Evolutionary conservation across 768 basidiomycete species (phyloP).

Genomic region (button mushroom (Agaricus bisporus)): DNA sequence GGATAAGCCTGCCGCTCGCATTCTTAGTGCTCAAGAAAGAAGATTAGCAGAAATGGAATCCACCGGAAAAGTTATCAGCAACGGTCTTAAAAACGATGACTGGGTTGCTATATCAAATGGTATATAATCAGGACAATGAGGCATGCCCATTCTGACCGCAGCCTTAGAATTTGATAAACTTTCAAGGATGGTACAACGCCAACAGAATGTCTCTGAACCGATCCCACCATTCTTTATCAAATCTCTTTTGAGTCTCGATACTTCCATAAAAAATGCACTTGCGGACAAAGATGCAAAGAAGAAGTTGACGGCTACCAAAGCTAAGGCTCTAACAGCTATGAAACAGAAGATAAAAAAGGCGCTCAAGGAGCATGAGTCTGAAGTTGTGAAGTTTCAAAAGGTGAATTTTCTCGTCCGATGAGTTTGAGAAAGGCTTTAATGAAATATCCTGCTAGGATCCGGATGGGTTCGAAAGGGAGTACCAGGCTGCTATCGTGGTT

Average conservation of each 20-base stretch:
- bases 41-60: constrained; percentile 93
- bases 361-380: constrained; percentile 79
- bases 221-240: constrained; percentile 83
- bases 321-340: constrained; percentile 93
- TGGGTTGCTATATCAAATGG: constrained; percentile 91
- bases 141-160: constrained; percentile 17
- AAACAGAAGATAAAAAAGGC: constrained; percentile 96
- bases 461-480: constrained; percentile 79
- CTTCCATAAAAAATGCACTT: constrained; percentile 63
- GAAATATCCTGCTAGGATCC: constrained; percentile 56
- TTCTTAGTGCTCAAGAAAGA: constrained; percentile 89
- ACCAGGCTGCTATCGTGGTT: constrained; percentile 45
- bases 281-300: constrained; percentile 90
- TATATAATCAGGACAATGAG: constrained; percentile 18
- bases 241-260: constrained; percentile 69
- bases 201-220: constrained; percentile 79
- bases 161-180: constrained; percentile 87
- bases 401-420: constrained; percentile 33
- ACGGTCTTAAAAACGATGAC: constrained; percentile 93
- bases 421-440: not conserved
- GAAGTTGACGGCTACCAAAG: constrained; percentile 93
- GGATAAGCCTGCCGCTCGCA: constrained; percentile 61
- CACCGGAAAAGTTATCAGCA: constrained; percentile 86
- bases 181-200: constrained; percentile 80
- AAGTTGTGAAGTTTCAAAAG: constrained; percentile 72